Evolutionary conservation across 1,139 yeast species (phyloP).

Genomic region (Lodderomyces orthopsilosis): DNA sequence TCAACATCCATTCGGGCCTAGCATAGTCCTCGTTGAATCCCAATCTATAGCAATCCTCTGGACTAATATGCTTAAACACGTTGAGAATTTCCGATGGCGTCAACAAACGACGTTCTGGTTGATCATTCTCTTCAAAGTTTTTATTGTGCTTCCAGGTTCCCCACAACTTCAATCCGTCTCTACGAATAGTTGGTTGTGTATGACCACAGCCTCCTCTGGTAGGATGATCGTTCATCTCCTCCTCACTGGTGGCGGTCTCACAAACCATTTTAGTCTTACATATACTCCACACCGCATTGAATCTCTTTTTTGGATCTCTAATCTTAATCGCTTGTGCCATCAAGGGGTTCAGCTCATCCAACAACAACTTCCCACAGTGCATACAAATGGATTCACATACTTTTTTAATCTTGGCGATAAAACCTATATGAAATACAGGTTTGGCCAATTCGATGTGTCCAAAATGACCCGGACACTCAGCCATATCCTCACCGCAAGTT

Average conservation of each 20-base stretch:
- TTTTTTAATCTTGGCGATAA: conserved; percentile 88
- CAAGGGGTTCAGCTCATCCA: conserved; percentile 82
- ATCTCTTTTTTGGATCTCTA: conserved; percentile 91
- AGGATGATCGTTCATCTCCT: conserved; percentile 44
- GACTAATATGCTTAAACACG: conserved; percentile 86
- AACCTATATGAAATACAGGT: conserved; percentile 97
- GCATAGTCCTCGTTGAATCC: conserved; percentile 97
- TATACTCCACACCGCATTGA: conserved; percentile 92
- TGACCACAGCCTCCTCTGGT: conserved; percentile 99
- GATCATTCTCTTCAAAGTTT: conserved; percentile 72
- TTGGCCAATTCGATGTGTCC: conserved; percentile 98
- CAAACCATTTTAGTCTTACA: conserved; percentile 94
- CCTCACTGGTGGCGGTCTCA: conserved; percentile 83
- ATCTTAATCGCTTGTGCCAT: conserved; percentile 89
- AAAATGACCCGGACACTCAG: conserved; percentile 99
- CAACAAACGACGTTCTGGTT: conserved; percentile 87
- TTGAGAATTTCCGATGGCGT: conserved; percentile 87
- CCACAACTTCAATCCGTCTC: conserved; percentile 92
- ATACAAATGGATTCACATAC: conserved; percentile 96
- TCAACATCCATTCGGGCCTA: conserved; percentile 97
- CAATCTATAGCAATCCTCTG: conserved; percentile 74
- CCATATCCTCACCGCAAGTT: conserved; percentile 99
- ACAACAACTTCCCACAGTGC: conserved; percentile 93
- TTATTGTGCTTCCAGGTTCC: conserved; percentile 97
- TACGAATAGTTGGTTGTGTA: conserved; percentile 91